A percentile compares a stretch with the other conserved stretches of the same genome.
phyloP scores from a whole-genome alignment of 2,329 filamentous ascomycete genomes.

The Sporothrix brunneoviolacea region DNA sequence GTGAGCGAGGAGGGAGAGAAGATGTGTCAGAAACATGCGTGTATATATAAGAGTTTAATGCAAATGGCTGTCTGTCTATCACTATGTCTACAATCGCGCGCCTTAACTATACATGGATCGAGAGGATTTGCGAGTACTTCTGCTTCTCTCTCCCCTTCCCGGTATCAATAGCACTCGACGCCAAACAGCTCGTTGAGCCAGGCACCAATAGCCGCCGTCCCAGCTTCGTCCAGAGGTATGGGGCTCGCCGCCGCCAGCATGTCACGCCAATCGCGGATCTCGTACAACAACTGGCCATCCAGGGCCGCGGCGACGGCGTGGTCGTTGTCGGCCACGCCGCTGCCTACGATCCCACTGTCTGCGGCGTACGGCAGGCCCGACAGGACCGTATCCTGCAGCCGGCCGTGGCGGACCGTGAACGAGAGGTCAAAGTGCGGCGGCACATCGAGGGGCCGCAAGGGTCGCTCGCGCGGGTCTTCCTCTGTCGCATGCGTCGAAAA shows the following conservation, averaged over 20 bases:
- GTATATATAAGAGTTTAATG: neutral
- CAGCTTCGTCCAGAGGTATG: conserved; percentile 6
- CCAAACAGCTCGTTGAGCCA: conserved; percentile 30
- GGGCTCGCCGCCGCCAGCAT: conserved; percentile 18
- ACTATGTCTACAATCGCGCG: too few relatives aligned
- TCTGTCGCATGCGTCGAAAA: conserved; percentile 57
- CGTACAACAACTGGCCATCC: conserved; percentile 21
- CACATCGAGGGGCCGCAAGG: conserved; percentile 41
- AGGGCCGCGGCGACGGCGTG: conserved; percentile 17
- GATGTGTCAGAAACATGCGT: neutral
- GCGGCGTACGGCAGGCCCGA: conserved; percentile 20
- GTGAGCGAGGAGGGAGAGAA: neutral
- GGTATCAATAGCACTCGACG: neutral
- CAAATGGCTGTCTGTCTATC: neutral
- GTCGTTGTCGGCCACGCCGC: conserved; percentile 8
- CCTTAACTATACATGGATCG: too few relatives aligned
- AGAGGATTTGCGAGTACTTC: too few relatives aligned
- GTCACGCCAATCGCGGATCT: conserved; percentile 25
- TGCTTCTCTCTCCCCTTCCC: too few relatives aligned
- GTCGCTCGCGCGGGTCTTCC: conserved; percentile 51
- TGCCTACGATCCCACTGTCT: neutral
- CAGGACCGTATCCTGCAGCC: conserved; percentile 26
- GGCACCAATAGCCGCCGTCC: conserved; percentile 14
- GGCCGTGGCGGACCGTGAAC: conserved; percentile 35
- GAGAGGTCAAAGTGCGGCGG: conserved; percentile 29